Evolutionary conservation across 148 eudicot genomes (phyloP), one percentile per base, ranked within the genome.

Genomic region (Arbutus unedo): DNA sequence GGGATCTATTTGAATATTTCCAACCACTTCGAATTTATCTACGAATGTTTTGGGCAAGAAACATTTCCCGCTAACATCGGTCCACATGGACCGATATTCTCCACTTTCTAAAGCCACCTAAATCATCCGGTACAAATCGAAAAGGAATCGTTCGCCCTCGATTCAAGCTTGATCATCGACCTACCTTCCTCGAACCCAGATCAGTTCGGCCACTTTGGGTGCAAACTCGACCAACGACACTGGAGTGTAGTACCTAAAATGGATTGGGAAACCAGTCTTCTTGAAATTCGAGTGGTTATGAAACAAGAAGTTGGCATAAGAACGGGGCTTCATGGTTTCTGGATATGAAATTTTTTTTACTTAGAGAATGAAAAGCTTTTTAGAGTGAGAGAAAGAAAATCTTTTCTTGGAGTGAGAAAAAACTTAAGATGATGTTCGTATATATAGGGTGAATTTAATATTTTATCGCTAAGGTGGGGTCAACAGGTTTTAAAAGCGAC

Each of bases 21-120:
- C 82, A 81, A 23, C 5, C 14, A 16, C 82, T 25, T 43, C 5
- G 2, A 23, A 23, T 3, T 66, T 83, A 80, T 88, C 85, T 3
- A 89, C 84, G 62, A 87, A 85, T 31, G 73, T 71, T 70, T 87
- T 89, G 5, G 96, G 94, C 76, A 91, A 93, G 53, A 83, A 91
- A 59, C 88, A 87, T 5, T 79, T 82, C 0, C 84, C 90, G 2
- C 86, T 43, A 9, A 84, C 80, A 85, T 93, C 93, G 21, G 88
- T 87, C 96, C 96, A 93, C 23, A 93, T 83, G 18, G 96, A 90
- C 68, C 90, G 77, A 67, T 85, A 74, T 84, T 66, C 9, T 1
- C 91, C 87, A 48, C 75, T 72, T 19, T 74, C 77, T 66, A 76
- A 54, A 49, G 66, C 75, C 2, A 80, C 25, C 41, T 81, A 83